phyloP scores from a whole-genome alignment of 73 alveolate genomes.

The Breviolum minutum region DNA sequence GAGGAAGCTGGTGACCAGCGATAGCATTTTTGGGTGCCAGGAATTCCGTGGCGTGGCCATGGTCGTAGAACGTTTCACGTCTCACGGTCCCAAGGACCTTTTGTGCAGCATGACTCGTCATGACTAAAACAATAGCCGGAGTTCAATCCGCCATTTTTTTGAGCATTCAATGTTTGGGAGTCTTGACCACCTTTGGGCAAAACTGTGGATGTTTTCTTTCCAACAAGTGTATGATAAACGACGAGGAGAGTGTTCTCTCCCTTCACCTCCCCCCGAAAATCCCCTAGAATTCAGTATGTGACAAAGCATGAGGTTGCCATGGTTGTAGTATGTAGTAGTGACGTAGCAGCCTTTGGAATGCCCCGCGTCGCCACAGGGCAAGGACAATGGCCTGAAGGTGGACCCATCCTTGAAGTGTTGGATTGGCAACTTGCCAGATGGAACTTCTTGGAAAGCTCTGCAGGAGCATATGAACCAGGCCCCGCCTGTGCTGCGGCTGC shows the following conservation, averaged over 20 bases:
- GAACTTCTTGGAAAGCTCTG: constrained; percentile 73
- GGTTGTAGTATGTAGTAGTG: too few species aligned
- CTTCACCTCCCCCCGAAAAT: too few species aligned
- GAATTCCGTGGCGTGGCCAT: neutral
- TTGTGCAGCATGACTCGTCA: neutral
- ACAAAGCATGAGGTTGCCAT: too few species aligned
- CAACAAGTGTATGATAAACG: too few species aligned
- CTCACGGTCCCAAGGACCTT: constrained; percentile 38
- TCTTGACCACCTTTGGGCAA: too few species aligned
- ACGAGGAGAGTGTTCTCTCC: neutral
- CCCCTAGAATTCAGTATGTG: too few species aligned
- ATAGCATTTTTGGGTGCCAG: neutral
- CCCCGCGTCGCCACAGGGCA: constrained; percentile 25
- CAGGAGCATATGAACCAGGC: constrained; percentile 95
- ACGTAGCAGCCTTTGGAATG: too few species aligned
- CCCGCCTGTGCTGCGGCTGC: neutral
- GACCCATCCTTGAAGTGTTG: constrained; percentile 88
- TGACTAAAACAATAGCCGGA: too few species aligned
- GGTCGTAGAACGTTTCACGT: neutral
- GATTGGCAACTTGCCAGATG: constrained; percentile 88
- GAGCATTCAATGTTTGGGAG: too few species aligned
- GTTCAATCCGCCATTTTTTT: too few species aligned
- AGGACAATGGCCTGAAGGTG: constrained; percentile 78
- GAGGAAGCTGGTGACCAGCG: neutral
- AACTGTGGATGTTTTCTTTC: too few species aligned